phyloP scores from a whole-genome alignment of 2,329 filamentous ascomycete species.

The Drechslera avenae region DNA sequence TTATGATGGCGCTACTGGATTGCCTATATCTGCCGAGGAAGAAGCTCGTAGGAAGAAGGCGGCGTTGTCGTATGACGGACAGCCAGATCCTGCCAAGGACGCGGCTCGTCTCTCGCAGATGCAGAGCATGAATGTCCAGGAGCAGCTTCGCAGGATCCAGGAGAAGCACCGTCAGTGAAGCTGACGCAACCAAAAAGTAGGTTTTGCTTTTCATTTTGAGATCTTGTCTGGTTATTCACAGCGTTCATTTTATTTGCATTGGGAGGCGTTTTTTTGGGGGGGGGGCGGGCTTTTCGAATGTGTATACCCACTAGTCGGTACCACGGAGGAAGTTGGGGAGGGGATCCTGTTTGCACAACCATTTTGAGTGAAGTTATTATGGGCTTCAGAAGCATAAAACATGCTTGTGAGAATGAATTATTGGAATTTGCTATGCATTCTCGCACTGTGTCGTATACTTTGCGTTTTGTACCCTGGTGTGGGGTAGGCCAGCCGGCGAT shows the following conservation, averaged over 20 bases:
- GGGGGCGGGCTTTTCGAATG: conserved; percentile 2
- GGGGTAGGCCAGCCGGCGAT: neutral
- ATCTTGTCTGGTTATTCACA: neutral
- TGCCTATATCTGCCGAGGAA: conserved; percentile 72
- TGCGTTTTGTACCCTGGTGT: too few relatives aligned
- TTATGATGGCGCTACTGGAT: conserved; percentile 75
- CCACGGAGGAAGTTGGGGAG: neutral
- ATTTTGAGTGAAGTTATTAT: too few relatives aligned
- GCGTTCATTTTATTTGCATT: conserved; percentile 12
- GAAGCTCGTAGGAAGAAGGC: conserved; percentile 77
- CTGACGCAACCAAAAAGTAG: neutral
- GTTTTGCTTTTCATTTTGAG: conserved; percentile 3
- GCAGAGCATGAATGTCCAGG: conserved; percentile 70
- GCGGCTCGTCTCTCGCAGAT: conserved; percentile 59
- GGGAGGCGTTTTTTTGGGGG: conserved; percentile 17
- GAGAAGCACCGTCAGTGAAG: conserved; percentile 53
- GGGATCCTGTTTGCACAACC: too few relatives aligned
- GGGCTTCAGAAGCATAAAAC: too few relatives aligned
- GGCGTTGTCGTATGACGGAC: conserved; percentile 69
- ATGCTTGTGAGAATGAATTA: too few relatives aligned
- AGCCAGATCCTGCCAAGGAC: conserved; percentile 63
- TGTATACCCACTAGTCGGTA: conserved; percentile 1
- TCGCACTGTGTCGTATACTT: too few relatives aligned
- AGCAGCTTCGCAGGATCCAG: conserved; percentile 76
- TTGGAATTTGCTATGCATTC: too few relatives aligned